phyloP scores from a whole-genome alignment of 306 rosid genomes.

The Oemleria cerasiformis region DNA sequence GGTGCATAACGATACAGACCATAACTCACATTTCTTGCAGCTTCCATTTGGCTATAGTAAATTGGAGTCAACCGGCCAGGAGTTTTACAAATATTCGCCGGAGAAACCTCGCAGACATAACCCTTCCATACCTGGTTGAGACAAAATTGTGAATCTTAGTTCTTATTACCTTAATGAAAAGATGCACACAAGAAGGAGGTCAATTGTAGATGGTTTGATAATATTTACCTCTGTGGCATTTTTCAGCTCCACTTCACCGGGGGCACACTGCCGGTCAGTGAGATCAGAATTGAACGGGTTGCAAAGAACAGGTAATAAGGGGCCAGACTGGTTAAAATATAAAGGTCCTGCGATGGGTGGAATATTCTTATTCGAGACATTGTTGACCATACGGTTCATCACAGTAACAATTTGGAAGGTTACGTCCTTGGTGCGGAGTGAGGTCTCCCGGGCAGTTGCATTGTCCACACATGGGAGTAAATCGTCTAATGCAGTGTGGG shows the following conservation, averaged over 20 bases:
- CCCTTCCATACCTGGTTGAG: slow-evolving; percentile 65
- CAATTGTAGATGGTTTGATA: not conserved
- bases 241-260: slow-evolving; percentile 47
- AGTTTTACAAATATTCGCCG: slow-evolving; percentile 36
- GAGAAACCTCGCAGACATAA: slow-evolving; percentile 52
- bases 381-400: slow-evolving; percentile 38
- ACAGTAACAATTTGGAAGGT: slow-evolving; percentile 23
- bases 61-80: slow-evolving; percentile 60
- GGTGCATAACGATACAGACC: slow-evolving; percentile 66
- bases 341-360: slow-evolving; percentile 35
- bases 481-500: slow-evolving; percentile 25
- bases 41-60: slow-evolving; percentile 42
- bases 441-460: slow-evolving; percentile 25
- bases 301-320: slow-evolving; percentile 64
- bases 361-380: slow-evolving; percentile 33
- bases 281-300: slow-evolving; percentile 50
- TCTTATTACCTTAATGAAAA: not conserved
- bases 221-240: slow-evolving; percentile 52
- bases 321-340: slow-evolving; percentile 74
- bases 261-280: slow-evolving; percentile 37
- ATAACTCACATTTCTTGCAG: slow-evolving; percentile 54
- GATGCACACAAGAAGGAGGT: too few relatives aligned
- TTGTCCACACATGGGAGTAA: slow-evolving; percentile 28
- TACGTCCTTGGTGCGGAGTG: slow-evolving; percentile 5
- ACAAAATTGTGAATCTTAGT: slow-evolving; percentile 9